Conservation (phyloP, 208 protist species). For the Lotmaria passim region DNA sequence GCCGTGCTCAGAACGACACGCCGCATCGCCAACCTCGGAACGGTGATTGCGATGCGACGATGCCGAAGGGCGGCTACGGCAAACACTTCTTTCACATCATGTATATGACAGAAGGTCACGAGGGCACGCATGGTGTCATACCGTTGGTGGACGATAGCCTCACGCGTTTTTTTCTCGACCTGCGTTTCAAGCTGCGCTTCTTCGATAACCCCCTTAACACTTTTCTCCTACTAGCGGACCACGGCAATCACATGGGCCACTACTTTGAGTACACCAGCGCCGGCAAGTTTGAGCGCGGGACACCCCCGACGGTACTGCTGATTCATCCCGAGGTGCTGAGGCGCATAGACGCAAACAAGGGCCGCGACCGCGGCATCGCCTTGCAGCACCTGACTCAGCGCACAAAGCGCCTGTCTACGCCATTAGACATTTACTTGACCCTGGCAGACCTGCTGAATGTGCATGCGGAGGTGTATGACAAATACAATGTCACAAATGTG, state of each 20-base stretch:
- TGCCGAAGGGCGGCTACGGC: constrained; percentile 6
- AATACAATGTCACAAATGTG: background rate
- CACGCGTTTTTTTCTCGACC: constrained; percentile 48
- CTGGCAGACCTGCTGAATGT: constrained; percentile 59
- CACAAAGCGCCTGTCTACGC: constrained; percentile 40
- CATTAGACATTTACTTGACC: constrained; percentile 62
- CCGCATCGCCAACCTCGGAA: background rate
- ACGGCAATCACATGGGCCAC: constrained; percentile 78
- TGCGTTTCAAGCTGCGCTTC: constrained; percentile 47
- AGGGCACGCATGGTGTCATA: constrained; percentile 61
- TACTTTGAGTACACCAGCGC: constrained; percentile 59
- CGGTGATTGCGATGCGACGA: background rate
- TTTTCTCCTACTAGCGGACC: constrained; percentile 57
- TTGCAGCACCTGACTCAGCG: constrained; percentile 39
- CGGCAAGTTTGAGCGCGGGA: constrained; percentile 61
- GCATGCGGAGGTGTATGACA: constrained; percentile 9
- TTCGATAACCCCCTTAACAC: constrained; percentile 74
- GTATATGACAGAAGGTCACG: constrained; percentile 72
- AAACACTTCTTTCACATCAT: constrained; percentile 58
- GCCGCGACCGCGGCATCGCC: constrained; percentile 18
- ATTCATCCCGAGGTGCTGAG: constrained; percentile 47
- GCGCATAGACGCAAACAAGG: constrained; percentile 48
- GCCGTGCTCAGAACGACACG: background rate
- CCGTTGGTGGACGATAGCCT: constrained; percentile 56
- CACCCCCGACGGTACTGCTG: constrained; percentile 44